phyloP scores from a whole-genome alignment of 2,329 filamentous ascomycete species.

The Teratosphaeria nubilosa region DNA sequence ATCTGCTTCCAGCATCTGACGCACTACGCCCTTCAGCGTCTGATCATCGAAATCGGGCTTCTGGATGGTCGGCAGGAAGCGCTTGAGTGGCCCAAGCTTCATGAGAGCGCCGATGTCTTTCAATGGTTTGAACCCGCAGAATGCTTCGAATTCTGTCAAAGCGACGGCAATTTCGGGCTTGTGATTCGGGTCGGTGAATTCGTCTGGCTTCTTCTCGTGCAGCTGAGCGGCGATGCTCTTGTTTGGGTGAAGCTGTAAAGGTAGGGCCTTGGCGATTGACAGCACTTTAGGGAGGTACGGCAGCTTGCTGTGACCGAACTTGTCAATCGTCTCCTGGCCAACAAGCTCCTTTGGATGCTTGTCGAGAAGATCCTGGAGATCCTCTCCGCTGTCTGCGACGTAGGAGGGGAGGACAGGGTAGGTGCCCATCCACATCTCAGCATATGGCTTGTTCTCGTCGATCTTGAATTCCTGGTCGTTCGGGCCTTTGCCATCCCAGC shows the following conservation, averaged over 20 bases:
- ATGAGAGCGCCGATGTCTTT: constrained; percentile 50
- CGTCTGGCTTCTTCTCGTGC: constrained; percentile 52
- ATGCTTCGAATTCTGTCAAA: constrained; percentile 61
- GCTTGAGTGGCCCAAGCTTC: constrained; percentile 43
- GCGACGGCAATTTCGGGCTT: constrained; percentile 73
- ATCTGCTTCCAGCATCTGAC: constrained; percentile 45
- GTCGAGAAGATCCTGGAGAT: constrained; percentile 55
- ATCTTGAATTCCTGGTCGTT: constrained; percentile 47
- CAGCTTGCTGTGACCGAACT: constrained; percentile 53
- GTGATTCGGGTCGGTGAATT: constrained; percentile 64
- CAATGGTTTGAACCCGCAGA: constrained; percentile 63
- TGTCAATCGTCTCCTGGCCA: constrained; percentile 50
- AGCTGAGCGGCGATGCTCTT: constrained; percentile 55
- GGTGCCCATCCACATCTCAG: constrained; percentile 66
- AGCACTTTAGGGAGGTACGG: constrained; percentile 68
- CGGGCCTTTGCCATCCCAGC: constrained; percentile 27
- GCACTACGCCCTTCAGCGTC: constrained; percentile 47
- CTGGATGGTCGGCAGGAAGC: constrained; percentile 39
- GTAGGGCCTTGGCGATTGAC: constrained; percentile 65
- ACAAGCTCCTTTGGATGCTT: constrained; percentile 52
- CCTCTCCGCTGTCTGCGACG: constrained; percentile 51
- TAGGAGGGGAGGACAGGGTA: constrained; percentile 61
- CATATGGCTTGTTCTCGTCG: constrained; percentile 53
- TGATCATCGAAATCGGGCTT: constrained; percentile 48
- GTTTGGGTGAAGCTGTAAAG: constrained; percentile 65